phyloP scores from a whole-genome alignment of 2,329 filamentous ascomycete genomes.

The Pseudogymnoascus sp. region DNA sequence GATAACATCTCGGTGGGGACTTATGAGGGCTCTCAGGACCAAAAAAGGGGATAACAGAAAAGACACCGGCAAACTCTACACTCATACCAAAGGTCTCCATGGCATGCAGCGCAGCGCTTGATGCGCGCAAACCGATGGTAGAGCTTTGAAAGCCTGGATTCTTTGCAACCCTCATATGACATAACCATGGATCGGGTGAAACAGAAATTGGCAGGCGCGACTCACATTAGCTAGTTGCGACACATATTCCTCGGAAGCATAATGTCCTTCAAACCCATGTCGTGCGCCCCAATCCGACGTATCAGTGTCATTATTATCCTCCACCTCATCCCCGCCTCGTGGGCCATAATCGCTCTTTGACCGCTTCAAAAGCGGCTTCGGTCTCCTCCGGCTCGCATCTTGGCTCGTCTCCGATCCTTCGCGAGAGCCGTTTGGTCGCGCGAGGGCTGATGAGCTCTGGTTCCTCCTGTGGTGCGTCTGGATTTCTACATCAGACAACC shows the following conservation, averaged over 20 bases:
- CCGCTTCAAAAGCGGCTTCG: slow-evolving; percentile 29
- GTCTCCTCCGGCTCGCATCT: slow-evolving; percentile 22
- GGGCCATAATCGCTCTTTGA: slow-evolving; percentile 50
- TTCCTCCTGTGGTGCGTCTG: slow-evolving; percentile 1
- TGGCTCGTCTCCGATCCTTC: slow-evolving; percentile 20
- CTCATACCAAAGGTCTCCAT: background rate
- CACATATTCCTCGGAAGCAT: slow-evolving; percentile 65
- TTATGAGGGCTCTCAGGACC: background rate
- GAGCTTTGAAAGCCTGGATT: background rate
- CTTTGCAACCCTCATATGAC: slow-evolving; percentile 1
- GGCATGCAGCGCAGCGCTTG: slow-evolving; percentile 2
- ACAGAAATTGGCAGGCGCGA: slow-evolving; percentile 25
- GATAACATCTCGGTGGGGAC: background rate
- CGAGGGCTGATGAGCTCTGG: background rate
- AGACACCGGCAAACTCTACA: background rate
- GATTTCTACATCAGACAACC: background rate
- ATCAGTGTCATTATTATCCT: slow-evolving; percentile 29
- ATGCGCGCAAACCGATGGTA: background rate
- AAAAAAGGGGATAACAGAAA: background rate
- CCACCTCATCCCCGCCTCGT: background rate
- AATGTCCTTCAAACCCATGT: slow-evolving; percentile 69
- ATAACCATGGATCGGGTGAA: slow-evolving; percentile 6
- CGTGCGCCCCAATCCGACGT: slow-evolving; percentile 38
- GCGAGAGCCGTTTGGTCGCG: background rate
- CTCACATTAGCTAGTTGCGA: slow-evolving; percentile 58